phyloP scores from a whole-genome alignment of 768 basidiomycete genomes.

The Trametes coccinea region DNA sequence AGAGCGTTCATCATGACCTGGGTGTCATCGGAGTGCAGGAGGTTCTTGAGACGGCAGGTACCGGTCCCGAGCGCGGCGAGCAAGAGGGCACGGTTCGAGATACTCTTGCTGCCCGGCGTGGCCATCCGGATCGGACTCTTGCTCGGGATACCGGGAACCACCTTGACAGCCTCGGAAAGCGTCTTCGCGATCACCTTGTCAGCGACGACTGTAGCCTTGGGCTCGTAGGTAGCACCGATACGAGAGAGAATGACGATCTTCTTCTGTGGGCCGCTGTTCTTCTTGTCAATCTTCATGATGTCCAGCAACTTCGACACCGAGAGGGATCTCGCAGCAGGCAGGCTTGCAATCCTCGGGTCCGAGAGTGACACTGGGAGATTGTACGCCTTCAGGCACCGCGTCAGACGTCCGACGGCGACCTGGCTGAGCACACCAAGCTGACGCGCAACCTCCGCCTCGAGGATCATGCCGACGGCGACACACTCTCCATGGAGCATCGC shows the following conservation, averaged over 20 bases:
- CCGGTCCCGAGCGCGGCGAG: conserved; percentile 91
- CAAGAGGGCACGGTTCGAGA: conserved; percentile 92
- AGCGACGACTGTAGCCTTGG: conserved; percentile 81
- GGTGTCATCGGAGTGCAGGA: conserved; percentile 96
- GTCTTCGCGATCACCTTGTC: conserved; percentile 83
- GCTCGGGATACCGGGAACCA: conserved; percentile 67
- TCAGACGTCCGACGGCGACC: conserved; percentile 88
- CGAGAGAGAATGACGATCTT: conserved; percentile 90
- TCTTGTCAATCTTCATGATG: conserved; percentile 90
- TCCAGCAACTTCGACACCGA: conserved; percentile 83
- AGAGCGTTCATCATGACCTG: conserved; percentile 99
- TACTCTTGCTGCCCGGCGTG: conserved; percentile 95
- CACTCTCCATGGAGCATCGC: conserved; percentile 96
- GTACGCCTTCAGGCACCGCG: conserved; percentile 85
- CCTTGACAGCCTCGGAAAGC: conserved; percentile 75
- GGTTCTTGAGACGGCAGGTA: conserved; percentile 83
- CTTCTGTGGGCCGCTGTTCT: conserved; percentile 90
- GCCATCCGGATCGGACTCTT: conserved; percentile 63
- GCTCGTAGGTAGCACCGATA: conserved; percentile 92
- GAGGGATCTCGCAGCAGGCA: conserved; percentile 71
- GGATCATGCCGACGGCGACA: conserved; percentile 92
- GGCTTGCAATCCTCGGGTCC: conserved; percentile 73
- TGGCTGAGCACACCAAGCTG: conserved; percentile 86
- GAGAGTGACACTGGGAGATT: conserved; percentile 82
- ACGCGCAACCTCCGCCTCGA: conserved; percentile 92